Percentiles rank a stretch among this genome's conserved stretches.
These are phyloP conservation scores for Blastomyces parvus DNA, from an alignment of 2,329 filamentous ascomycete species.

Conservation along the genomic window DNA sequence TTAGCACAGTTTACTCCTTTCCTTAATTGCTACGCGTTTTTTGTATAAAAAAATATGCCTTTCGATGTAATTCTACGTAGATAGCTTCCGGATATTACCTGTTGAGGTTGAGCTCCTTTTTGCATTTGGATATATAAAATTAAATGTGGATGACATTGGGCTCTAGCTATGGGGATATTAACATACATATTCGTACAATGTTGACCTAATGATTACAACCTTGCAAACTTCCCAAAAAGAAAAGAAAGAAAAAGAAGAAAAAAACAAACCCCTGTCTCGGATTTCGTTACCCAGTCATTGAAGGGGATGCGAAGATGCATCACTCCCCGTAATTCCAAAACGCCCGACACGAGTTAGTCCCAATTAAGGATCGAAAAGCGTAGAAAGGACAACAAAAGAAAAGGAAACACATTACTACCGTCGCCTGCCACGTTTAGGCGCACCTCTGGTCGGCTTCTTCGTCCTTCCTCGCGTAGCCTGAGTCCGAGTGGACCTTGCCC, in stretches of 20 bases:
- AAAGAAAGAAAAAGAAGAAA: too few species aligned
- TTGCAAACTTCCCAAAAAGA: background rate
- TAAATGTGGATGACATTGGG: background rate
- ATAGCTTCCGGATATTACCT: background rate
- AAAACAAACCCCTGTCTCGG: background rate
- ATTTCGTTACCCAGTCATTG: too few species aligned
- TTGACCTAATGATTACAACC: background rate
- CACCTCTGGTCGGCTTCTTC: slow-evolving; percentile 30
- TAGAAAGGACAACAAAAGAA: background rate
- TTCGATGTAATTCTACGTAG: slow-evolving; percentile 1
- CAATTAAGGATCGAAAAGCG: background rate
- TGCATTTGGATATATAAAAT: background rate
- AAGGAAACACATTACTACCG: slow-evolving; percentile 11
- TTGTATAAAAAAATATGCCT: slow-evolving; percentile 6
- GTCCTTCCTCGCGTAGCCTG: slow-evolving; percentile 23
- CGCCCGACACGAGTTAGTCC: background rate
- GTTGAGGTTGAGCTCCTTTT: background rate
- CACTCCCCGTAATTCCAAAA: background rate
- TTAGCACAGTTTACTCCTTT: background rate
- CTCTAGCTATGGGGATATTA: background rate
- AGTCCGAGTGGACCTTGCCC: slow-evolving; percentile 28
- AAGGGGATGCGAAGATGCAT: background rate
- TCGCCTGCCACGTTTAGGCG: slow-evolving; percentile 29
- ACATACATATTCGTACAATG: slow-evolving; percentile 4
- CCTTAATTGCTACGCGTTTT: slow-evolving; percentile 1